Conservation (phyloP, 2,329 filamentous ascomycete species). For the Xylaria sp. region DNA sequence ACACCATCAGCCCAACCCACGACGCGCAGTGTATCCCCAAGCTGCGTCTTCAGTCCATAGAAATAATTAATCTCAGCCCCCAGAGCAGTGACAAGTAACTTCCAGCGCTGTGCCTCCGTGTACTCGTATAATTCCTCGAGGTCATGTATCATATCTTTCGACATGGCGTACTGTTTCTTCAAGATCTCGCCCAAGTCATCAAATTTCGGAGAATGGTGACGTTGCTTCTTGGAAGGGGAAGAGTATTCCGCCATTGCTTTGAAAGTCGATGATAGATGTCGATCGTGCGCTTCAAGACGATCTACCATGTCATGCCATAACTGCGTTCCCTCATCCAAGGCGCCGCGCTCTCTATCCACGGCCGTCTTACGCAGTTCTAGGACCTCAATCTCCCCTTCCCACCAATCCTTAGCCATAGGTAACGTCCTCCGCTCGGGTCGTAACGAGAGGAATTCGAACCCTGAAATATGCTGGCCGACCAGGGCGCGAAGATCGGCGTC, state of each 20-base stretch:
- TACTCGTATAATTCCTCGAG: slow-evolving; percentile 60
- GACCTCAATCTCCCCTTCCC: slow-evolving; percentile 65
- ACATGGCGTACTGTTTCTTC: slow-evolving; percentile 60
- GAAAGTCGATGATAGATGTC: slow-evolving; percentile 35
- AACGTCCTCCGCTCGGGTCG: slow-evolving; percentile 69
- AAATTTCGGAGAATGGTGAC: slow-evolving; percentile 36
- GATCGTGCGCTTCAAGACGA: slow-evolving; percentile 69
- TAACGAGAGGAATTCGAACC: slow-evolving; percentile 63
- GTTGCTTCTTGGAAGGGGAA: slow-evolving; percentile 22
- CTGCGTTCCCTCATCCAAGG: slow-evolving; percentile 69
- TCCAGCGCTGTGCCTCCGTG: slow-evolving; percentile 71
- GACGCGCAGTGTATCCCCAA: slow-evolving; percentile 48
- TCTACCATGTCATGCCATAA: slow-evolving; percentile 69
- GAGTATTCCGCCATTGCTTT: slow-evolving; percentile 28
- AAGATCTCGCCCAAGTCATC: slow-evolving; percentile 47
- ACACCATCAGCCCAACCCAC: slow-evolving; percentile 39
- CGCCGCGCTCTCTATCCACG: slow-evolving; percentile 66
- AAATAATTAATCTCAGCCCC: slow-evolving; percentile 76
- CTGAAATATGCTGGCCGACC: slow-evolving; percentile 42
- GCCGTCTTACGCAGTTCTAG: slow-evolving; percentile 60
- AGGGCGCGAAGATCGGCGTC: slow-evolving; percentile 27
- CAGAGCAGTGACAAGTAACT: slow-evolving; percentile 74
- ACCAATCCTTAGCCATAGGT: slow-evolving; percentile 74
- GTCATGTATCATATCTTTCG: slow-evolving; percentile 56
- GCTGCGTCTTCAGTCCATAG: slow-evolving; percentile 61